phyloP scores from a whole-genome alignment of 2,329 filamentous ascomycete genomes.

The Juglanconis sp. region DNA sequence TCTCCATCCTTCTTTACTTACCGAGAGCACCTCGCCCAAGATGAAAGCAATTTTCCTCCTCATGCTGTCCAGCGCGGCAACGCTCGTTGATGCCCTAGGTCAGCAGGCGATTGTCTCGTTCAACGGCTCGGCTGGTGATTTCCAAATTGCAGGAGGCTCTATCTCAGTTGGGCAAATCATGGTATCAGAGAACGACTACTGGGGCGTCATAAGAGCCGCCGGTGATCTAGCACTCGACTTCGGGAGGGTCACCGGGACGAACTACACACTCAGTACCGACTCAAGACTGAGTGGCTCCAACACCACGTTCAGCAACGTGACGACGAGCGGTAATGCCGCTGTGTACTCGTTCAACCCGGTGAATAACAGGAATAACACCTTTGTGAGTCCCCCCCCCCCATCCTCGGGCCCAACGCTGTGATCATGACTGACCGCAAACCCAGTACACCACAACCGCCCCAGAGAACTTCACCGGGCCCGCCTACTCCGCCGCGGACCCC shows the following conservation, averaged over 20 bases:
- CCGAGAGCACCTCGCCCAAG: slow-evolving; percentile 1
- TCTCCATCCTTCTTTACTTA: not conserved
- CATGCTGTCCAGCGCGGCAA: slow-evolving; percentile 21
- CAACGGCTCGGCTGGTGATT: slow-evolving; percentile 23
- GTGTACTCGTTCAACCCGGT: slow-evolving; percentile 41
- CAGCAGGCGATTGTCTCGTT: slow-evolving; percentile 49
- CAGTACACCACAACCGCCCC: slow-evolving; percentile 42
- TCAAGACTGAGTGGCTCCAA: slow-evolving; percentile 32
- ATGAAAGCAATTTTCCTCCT: slow-evolving; percentile 18
- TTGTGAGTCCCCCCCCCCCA: slow-evolving; percentile 31
- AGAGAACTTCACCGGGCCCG: slow-evolving; percentile 42
- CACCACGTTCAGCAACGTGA: slow-evolving; percentile 4
- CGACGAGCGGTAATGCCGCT: slow-evolving; percentile 4
- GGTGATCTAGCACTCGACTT: slow-evolving; percentile 67
- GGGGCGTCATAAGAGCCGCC: slow-evolving; percentile 65
- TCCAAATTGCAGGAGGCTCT: slow-evolving; percentile 36
- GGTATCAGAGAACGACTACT: slow-evolving; percentile 59
- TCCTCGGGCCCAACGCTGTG: not conserved
- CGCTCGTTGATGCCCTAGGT: slow-evolving; percentile 37
- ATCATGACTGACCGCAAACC: not conserved
- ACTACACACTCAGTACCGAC: slow-evolving; percentile 57
- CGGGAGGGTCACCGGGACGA: slow-evolving; percentile 65
- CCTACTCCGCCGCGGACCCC: slow-evolving; percentile 38
- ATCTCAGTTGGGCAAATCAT: slow-evolving; percentile 46
- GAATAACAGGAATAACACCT: slow-evolving; percentile 44